Base-by-base conservation (phyloP, 495 filamentous ascomycete species). In the Penicillium parvum region DNA sequence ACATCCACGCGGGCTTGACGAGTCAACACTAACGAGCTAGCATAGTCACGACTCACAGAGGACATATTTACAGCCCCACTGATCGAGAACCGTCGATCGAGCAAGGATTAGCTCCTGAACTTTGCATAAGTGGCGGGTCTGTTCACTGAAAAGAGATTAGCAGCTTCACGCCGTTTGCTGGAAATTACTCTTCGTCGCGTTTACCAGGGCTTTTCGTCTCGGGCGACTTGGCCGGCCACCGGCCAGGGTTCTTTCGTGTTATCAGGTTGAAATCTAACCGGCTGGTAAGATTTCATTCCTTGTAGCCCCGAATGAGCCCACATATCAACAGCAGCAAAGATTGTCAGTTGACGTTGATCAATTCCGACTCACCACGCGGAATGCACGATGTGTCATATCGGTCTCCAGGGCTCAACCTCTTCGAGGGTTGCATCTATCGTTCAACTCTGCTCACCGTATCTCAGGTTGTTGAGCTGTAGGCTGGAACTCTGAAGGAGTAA, bases 51-150 rank as follows among this genome's bases (percentile, higher is more conserved):
- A 45, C 18, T 45, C 45, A 37, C 28, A 26, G 38, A 41, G 26
- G n/a, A n/a, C n/a, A 30, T 32, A 49, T 41, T 32, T 21, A 26
- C 26, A 15, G 48, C 26, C 48, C 48, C 48, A 44, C 45, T 32
- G 44, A 47, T 52, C 40, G 44, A 40, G 44, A 42, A 30, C 36
- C 43, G 42, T 49, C 51, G 47, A 58, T 52, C 54, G 36, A 57
- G 50, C 47, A 48, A 36, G 47, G 47, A 48, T 53, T 40, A 37
- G 25, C 54, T 54, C 17, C 27, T 14, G 32, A 25, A 32, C 20
- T 33, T 20, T 43, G 55, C 48, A 43, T 40, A 20, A 23, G 32
- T 25, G 32, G 33, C 40, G 45, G 26, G 16, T 28, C 28, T 28
- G 43, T 28, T 14, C 14, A 17, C 37, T 19, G 25, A 42, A 48